Percentiles rank a stretch among this genome's conserved stretches.
phyloP scores from a whole-genome alignment of 805 yeast species.

The Yarrowia yakushimensis region DNA sequence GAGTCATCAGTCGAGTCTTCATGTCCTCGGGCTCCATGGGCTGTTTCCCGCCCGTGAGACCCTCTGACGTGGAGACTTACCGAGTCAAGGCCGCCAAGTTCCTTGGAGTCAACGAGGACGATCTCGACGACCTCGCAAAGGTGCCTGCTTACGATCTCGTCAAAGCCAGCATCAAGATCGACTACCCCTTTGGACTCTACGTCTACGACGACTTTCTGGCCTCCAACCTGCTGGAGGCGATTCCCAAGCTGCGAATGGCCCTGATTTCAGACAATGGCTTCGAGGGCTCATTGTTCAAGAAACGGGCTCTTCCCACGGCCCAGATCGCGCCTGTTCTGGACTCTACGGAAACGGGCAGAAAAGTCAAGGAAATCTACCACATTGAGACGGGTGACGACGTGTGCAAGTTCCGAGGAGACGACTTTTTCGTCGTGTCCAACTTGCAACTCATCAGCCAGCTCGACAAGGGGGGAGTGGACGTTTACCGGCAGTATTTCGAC shows the following conservation, averaged over 20 bases:
- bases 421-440: background rate
- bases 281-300: slow-evolving; percentile 9
- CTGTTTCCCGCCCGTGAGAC: no score
- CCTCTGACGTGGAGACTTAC: background rate
- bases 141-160: background rate
- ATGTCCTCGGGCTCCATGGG: slow-evolving; percentile 8
- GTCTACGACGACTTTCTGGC: slow-evolving; percentile 7
- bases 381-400: background rate
- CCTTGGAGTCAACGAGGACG: background rate
- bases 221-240: background rate
- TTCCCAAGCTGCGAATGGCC: background rate
- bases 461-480: slow-evolving; percentile 25
- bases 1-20: background rate
- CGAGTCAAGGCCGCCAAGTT: slow-evolving; percentile 13
- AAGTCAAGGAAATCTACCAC: slow-evolving; percentile 2
- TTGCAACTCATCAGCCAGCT: background rate
- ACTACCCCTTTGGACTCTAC: slow-evolving; percentile 18
- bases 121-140: background rate
- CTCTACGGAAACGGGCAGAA: background rate
- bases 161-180: background rate
- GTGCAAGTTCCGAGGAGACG: slow-evolving; percentile 22
- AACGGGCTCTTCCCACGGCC: background rate
- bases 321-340: background rate
- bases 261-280: background rate
- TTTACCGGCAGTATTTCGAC: slow-evolving; percentile 36